Percentiles rank a stretch among this genome's conserved stretches.
These are phyloP conservation scores for Nakazawaea holstii DNA, from an alignment of 805 yeast species.

Conservation along the genomic window DNA sequence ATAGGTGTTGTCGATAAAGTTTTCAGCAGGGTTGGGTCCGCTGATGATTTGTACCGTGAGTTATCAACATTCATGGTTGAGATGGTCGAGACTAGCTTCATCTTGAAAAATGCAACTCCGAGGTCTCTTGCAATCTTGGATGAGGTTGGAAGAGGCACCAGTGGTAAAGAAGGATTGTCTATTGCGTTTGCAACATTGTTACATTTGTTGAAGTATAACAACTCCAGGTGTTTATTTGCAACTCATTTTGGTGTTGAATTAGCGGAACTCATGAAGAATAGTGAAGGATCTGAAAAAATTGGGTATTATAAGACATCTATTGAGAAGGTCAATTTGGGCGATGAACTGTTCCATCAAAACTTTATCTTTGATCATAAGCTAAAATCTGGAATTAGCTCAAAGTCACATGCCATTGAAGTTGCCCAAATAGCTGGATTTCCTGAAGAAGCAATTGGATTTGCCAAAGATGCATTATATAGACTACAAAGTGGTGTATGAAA, in stretches of 20 bases:
- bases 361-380: slow-evolving; percentile 51
- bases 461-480: slow-evolving; percentile 29
- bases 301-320: slow-evolving; percentile 22
- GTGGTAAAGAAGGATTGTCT: slow-evolving; percentile 78
- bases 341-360: slow-evolving; percentile 22
- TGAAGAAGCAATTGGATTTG: slow-evolving; percentile 44
- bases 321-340: slow-evolving; percentile 13
- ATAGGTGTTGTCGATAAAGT: slow-evolving; percentile 75
- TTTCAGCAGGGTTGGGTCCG: slow-evolving; percentile 78
- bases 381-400: slow-evolving; percentile 60
- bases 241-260: slow-evolving; percentile 73
- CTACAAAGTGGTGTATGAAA: neutral
- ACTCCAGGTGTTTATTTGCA: slow-evolving; percentile 79
- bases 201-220: slow-evolving; percentile 46
- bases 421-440: slow-evolving; percentile 84
- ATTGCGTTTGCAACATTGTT: slow-evolving; percentile 74
- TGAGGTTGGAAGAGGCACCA: slow-evolving; percentile 89
- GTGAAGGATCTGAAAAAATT: slow-evolving; percentile 16
- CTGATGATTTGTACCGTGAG: slow-evolving; percentile 73
- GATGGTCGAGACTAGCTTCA: slow-evolving; percentile 77
- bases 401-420: slow-evolving; percentile 72
- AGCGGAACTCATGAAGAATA: slow-evolving; percentile 28
- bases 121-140: slow-evolving; percentile 75
- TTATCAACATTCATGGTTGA: slow-evolving; percentile 92
- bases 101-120: slow-evolving; percentile 58